Percentiles rank a stretch among this genome's conserved stretches.
phyloP scores from a whole-genome alignment of 768 basidiomycete species.

The Scleroderma bovista region DNA sequence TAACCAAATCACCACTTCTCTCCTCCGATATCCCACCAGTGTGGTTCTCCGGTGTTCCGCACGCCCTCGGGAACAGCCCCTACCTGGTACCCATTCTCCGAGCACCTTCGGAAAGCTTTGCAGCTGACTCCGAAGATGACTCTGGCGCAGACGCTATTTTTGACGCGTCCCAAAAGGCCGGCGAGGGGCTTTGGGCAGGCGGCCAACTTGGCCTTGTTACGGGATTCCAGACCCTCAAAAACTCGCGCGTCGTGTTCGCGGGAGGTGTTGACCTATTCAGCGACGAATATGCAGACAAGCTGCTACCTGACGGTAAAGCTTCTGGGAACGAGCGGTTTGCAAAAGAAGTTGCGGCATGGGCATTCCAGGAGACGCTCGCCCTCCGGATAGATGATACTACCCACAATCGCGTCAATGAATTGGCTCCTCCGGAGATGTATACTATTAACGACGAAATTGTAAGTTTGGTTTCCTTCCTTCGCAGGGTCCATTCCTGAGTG shows the following conservation, averaged over 20 bases:
- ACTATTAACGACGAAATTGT: slow-evolving; percentile 86
- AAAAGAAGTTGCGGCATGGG: slow-evolving; percentile 77
- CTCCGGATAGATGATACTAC: slow-evolving; percentile 70
- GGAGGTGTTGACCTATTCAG: slow-evolving; percentile 79
- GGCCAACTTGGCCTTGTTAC: slow-evolving; percentile 71
- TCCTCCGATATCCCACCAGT: slow-evolving; percentile 49
- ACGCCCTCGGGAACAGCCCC: slow-evolving; percentile 66
- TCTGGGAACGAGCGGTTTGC: slow-evolving; percentile 76
- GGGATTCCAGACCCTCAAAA: slow-evolving; percentile 81
- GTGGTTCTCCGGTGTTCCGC: slow-evolving; percentile 72
- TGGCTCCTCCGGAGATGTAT: slow-evolving; percentile 63
- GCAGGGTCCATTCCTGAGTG: neutral
- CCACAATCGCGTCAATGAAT: slow-evolving; percentile 67
- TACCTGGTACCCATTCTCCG: slow-evolving; percentile 76
- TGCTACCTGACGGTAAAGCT: slow-evolving; percentile 50
- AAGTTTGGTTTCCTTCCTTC: slow-evolving; percentile 15
- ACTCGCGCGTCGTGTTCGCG: slow-evolving; percentile 73
- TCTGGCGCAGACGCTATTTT: slow-evolving; percentile 55
- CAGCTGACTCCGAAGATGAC: slow-evolving; percentile 57
- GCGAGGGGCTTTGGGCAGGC: slow-evolving; percentile 83
- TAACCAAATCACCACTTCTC: slow-evolving; percentile 41
- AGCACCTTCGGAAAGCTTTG: slow-evolving; percentile 73
- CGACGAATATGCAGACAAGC: slow-evolving; percentile 66
- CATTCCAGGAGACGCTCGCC: slow-evolving; percentile 82
- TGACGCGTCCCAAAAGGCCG: slow-evolving; percentile 67